Evolutionary conservation across 2,329 filamentous ascomycete species (phyloP).

Genomic region (Fusarium hainanense): DNA sequence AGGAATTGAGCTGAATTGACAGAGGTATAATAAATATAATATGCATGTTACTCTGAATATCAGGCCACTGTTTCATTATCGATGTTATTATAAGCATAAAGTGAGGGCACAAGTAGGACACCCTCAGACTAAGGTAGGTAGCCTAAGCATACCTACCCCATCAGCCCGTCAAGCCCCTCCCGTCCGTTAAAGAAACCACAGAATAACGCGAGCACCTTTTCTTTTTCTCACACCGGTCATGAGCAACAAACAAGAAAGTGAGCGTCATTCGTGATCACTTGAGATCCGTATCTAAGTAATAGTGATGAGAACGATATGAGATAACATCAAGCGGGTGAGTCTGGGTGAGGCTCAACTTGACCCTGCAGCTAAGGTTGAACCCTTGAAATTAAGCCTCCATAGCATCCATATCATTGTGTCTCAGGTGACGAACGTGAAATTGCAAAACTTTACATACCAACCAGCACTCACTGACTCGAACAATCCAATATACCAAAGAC

Average conservation of each 20-base stretch:
- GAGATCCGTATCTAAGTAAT: background rate
- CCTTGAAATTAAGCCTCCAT: background rate
- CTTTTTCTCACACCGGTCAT: conserved; percentile 15
- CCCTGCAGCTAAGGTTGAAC: conserved; percentile 6
- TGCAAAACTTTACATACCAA: background rate
- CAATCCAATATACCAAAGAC: background rate
- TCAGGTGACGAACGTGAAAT: background rate
- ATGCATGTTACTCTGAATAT: background rate
- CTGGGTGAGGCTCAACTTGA: conserved; percentile 8
- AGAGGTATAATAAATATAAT: background rate
- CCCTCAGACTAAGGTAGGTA: background rate
- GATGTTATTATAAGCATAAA: background rate
- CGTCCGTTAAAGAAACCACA: background rate
- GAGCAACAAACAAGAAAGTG: conserved; percentile 19
- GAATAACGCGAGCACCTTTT: conserved; percentile 18
- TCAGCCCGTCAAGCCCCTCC: background rate
- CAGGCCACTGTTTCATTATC: background rate
- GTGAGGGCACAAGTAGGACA: background rate
- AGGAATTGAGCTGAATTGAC: background rate
- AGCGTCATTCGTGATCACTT: background rate
- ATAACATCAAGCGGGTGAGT: background rate
- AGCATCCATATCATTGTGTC: background rate
- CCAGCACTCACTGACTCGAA: background rate
- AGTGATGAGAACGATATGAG: background rate
- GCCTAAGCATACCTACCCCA: background rate